A percentile compares a stretch with the other conserved stretches of the same genome.
Evolutionary conservation across 306 rosid species (phyloP).

Genomic region (Alnus rubra): DNA sequence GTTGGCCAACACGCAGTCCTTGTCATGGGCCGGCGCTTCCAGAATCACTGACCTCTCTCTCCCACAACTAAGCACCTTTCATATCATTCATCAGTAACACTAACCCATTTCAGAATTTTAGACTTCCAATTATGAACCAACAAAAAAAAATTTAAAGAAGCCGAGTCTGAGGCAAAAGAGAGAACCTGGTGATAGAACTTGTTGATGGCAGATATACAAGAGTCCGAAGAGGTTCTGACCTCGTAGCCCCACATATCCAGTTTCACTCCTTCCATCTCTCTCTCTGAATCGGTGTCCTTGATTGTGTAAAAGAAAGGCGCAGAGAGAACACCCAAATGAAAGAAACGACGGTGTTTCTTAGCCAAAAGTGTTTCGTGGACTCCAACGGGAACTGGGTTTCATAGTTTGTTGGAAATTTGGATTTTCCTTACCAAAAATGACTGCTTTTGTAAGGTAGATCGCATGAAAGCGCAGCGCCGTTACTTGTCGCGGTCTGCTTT

Average conservation of each 20-base stretch:
- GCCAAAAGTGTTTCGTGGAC: background rate
- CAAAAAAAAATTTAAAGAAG: background rate
- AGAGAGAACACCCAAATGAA: slow-evolving; percentile 7
- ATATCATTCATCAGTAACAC: slow-evolving; percentile 1
- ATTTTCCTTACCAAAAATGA: background rate
- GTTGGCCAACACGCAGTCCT: slow-evolving; percentile 78
- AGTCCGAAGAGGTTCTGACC: slow-evolving; percentile 64
- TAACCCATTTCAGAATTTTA: slow-evolving; percentile 28
- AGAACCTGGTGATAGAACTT: slow-evolving; percentile 71
- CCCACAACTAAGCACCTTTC: slow-evolving; percentile 70
- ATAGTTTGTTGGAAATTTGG: background rate
- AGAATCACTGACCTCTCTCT: slow-evolving; percentile 76
- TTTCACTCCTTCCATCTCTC: slow-evolving; percentile 54
- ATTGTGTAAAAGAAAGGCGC: background rate
- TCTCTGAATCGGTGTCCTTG: background rate
- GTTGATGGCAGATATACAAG: slow-evolving; percentile 75
- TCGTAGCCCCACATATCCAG: slow-evolving; percentile 69
- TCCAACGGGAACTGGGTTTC: background rate
- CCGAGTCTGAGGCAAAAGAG: background rate
- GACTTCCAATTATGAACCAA: background rate
- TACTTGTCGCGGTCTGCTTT: background rate
- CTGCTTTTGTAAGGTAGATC: background rate
- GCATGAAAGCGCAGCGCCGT: background rate
- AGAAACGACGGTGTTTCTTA: background rate
- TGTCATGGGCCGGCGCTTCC: slow-evolving; percentile 63